Conservation (phyloP, 139 green algal species). For the Tetraselmis striata region DNA sequence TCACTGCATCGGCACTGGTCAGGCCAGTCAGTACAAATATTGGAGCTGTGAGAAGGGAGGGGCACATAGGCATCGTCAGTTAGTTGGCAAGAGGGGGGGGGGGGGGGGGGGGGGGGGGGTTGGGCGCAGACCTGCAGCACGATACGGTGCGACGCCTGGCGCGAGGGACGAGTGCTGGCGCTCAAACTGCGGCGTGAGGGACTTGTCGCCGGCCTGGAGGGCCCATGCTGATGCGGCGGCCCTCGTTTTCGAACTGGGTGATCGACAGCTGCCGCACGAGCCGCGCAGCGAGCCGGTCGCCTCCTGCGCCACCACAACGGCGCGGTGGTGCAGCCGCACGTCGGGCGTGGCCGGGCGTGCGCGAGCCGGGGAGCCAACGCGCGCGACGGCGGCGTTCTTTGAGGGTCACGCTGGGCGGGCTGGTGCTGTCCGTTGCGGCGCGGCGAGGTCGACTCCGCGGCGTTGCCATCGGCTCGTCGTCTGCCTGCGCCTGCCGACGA, state of each 20-base stretch:
- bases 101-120: slow-evolving; percentile 16
- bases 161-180: slow-evolving; percentile 42
- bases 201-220: slow-evolving; percentile 20
- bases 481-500: too few relatives aligned
- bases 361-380: neutral
- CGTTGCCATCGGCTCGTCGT: neutral
- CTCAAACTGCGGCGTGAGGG: slow-evolving; percentile 41
- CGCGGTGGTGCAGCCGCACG: slow-evolving; percentile 85
- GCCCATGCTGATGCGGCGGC: slow-evolving; percentile 65
- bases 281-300: slow-evolving; percentile 50
- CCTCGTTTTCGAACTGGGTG: slow-evolving; percentile 98
- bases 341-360: slow-evolving; percentile 58
- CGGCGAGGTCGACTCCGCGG: neutral
- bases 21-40: neutral
- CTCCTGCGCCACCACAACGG: slow-evolving; percentile 79
- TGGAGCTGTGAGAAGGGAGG: too few relatives aligned
- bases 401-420: neutral
- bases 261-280: slow-evolving; percentile 92
- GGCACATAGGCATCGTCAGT: too few relatives aligned
- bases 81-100: too few relatives aligned
- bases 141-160: slow-evolving; percentile 38
- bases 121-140: slow-evolving; percentile 20
- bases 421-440: slow-evolving; percentile 9
- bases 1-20: neutral
- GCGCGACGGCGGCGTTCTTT: neutral